Percentiles rank a stretch among this genome's conserved stretches.
Evolutionary conservation across 495 filamentous ascomycete genomes (phyloP).

Genomic region (Tetracladium setigerum): DNA sequence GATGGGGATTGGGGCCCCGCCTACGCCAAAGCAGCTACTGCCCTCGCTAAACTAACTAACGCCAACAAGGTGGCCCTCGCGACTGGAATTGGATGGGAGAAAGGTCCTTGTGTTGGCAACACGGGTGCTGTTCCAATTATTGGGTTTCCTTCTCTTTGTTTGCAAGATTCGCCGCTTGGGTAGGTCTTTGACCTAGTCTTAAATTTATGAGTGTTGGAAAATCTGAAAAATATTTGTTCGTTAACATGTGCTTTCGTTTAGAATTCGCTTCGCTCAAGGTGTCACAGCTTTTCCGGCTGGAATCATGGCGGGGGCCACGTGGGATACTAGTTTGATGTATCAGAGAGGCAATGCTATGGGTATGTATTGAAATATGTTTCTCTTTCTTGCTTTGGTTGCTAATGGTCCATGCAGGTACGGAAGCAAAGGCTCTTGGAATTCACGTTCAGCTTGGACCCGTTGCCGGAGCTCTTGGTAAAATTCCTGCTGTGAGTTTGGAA

Average conservation of each 20-base stretch:
- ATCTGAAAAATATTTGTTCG: not conserved
- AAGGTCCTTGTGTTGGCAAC: conserved; percentile 61
- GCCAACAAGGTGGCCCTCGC: conserved; percentile 56
- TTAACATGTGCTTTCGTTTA: not conserved
- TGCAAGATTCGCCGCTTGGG: conserved; percentile 53
- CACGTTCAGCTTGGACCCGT: conserved; percentile 85
- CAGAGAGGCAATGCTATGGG: conserved; percentile 72
- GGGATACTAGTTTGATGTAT: conserved; percentile 49
- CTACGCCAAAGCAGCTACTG: conserved; percentile 45
- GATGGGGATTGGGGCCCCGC: conserved; percentile 42
- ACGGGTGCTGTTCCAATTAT: conserved; percentile 46
- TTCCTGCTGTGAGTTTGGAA: conserved; percentile 29
- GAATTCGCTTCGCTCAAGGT: conserved; percentile 48
- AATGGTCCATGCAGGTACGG: conserved; percentile 1
- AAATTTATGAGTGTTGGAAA: conserved; percentile 25
- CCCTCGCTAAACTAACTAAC: conserved; percentile 46
- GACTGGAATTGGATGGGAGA: conserved; percentile 55
- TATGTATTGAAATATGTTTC: conserved; percentile 35
- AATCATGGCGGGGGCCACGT: conserved; percentile 77
- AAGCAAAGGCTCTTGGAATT: conserved; percentile 43
- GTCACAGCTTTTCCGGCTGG: conserved; percentile 76
- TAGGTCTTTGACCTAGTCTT: not conserved
- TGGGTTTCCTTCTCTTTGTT: conserved; percentile 47
- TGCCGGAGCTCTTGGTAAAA: conserved; percentile 72
- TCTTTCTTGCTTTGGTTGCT: not conserved